A percentile compares a stretch with the other conserved stretches of the same genome.
Evolutionary conservation across 2,329 filamentous ascomycete genomes (phyloP).

Genomic region (Nothomitra cinnamomea): DNA sequence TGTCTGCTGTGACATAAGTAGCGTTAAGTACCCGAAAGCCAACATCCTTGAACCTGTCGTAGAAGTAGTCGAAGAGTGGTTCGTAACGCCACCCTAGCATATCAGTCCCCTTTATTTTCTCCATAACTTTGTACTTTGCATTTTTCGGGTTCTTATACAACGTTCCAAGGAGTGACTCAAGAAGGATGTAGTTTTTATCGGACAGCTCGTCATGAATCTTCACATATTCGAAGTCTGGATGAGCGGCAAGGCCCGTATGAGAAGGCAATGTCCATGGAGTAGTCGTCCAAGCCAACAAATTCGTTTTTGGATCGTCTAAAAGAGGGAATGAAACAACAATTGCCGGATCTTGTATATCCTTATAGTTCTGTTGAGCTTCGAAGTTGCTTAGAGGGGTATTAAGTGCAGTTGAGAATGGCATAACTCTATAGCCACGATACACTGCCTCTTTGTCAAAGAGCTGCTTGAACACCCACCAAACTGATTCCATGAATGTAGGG

Average conservation of each 20-base stretch:
- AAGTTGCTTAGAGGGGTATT: constrained; percentile 86
- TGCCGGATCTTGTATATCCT: constrained; percentile 80
- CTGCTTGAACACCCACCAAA: constrained; percentile 95
- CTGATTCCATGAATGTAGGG: constrained; percentile 83
- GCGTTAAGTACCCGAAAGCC: constrained; percentile 73
- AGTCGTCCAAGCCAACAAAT: constrained; percentile 74
- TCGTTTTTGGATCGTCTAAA: constrained; percentile 55
- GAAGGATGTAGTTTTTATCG: constrained; percentile 67
- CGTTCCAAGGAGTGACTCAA: constrained; percentile 64
- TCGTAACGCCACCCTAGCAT: constrained; percentile 82
- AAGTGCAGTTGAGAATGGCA: constrained; percentile 87
- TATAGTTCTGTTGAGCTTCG: constrained; percentile 88
- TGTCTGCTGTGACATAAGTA: constrained; percentile 73
- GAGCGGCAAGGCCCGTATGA: constrained; percentile 57
- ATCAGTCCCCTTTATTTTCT: constrained; percentile 64
- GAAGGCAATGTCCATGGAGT: constrained; percentile 78
- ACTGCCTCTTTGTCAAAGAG: constrained; percentile 79
- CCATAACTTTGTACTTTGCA: constrained; percentile 72
- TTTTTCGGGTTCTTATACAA: constrained; percentile 94
- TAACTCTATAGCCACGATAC: constrained; percentile 79
- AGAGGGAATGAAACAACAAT: constrained; percentile 80
- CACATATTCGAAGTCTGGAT: constrained; percentile 73
- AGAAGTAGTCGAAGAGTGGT: constrained; percentile 80
- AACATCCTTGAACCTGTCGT: constrained; percentile 70
- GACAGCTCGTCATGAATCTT: constrained; percentile 73